Evolutionary conservation across 495 filamentous ascomycete species (phyloP).

Genomic region (Talaromyces trachyspermus): DNA sequence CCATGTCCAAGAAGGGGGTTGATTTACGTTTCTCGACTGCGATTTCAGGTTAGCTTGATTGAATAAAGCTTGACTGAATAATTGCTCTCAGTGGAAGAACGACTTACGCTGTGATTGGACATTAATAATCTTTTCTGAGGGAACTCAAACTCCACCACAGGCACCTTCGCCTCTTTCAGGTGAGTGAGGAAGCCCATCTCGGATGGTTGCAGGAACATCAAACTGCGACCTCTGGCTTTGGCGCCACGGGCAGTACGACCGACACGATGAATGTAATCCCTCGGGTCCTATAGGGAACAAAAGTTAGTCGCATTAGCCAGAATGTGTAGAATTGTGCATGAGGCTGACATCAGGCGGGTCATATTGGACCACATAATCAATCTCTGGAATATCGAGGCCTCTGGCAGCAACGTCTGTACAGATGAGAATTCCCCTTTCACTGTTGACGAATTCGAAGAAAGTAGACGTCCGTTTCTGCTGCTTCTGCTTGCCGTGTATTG

Average conservation of each 20-base stretch:
- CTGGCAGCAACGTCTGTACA: slow-evolving; percentile 95
- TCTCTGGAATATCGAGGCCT: slow-evolving; percentile 69
- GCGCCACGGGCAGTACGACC: slow-evolving; percentile 88
- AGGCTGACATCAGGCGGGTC: slow-evolving; percentile 7
- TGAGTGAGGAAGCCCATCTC: slow-evolving; percentile 90
- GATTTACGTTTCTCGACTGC: slow-evolving; percentile 8
- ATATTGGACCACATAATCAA: slow-evolving; percentile 7
- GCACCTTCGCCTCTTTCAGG: slow-evolving; percentile 85
- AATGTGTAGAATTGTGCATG: slow-evolving; percentile 67
- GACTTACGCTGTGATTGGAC: slow-evolving; percentile 93
- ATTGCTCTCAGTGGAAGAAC: not conserved
- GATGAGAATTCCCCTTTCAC: slow-evolving; percentile 79
- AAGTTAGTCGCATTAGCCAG: slow-evolving; percentile 89
- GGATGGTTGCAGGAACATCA: slow-evolving; percentile 87
- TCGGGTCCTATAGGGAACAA: slow-evolving; percentile 85
- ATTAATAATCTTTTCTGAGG: slow-evolving; percentile 85
- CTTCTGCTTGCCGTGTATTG: slow-evolving; percentile 86
- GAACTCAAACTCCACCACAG: slow-evolving; percentile 94
- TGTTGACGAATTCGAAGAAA: slow-evolving; percentile 98
- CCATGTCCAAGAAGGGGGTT: not conserved
- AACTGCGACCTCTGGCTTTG: slow-evolving; percentile 70
- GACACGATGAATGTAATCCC: slow-evolving; percentile 95
- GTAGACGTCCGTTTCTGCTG: slow-evolving; percentile 95
- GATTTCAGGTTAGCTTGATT: not conserved
- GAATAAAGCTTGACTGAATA: too few species aligned